Base-by-base conservation (phyloP, 2,329 filamentous ascomycete species). In the Colletotrichum sp. region DNA sequence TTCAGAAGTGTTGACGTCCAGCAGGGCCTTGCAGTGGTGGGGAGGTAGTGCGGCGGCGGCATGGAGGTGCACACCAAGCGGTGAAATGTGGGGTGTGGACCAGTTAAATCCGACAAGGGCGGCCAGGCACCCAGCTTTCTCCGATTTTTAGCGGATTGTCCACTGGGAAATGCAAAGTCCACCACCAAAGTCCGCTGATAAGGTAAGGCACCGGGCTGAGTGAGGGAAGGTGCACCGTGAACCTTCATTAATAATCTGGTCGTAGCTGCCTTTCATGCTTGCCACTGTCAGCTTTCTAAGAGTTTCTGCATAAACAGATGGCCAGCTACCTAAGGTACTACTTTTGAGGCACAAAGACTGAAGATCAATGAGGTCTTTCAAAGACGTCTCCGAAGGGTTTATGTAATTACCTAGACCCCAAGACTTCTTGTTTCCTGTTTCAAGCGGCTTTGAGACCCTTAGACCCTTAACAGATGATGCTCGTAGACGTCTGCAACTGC, bases 131-230 rank as follows among this genome's bases (percentile, higher is more conserved):
- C 18, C 59, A 52, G 44, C 32, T 32, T 63, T 30, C n/a, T 62
- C 59, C 18, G 55, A 55, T 30, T 13, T 36, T 59, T 52, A 71
- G 73, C 57, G 64, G 63, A 64, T 32, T 59, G 52, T 7, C 59
- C 64, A 52, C 73, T 63, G 44, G 22, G 55, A 44, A 26, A 30
- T 24, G 48, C 28, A 57, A 69, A 69, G 52, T 36, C 64, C 63
- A 70, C 68, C 68, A 44, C 6, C 18, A 72, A 75, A 75, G 73
- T 75, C 73, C 70, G 64, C 69, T 30, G 63, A 52, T 68, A 48
- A 68, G 65, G 28, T 68, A 68, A 68, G 65, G n/a, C 15, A 32
- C 8, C 18, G 8, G 22, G 24, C 3, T 7, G 3, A 32, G 18
- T 13, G 32, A 60, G 26, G n/a, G 32, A 26, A 8, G 28, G 13